phyloP scores from a whole-genome alignment of 257 asterid species.

The Solanum tarapatanum region DNA sequence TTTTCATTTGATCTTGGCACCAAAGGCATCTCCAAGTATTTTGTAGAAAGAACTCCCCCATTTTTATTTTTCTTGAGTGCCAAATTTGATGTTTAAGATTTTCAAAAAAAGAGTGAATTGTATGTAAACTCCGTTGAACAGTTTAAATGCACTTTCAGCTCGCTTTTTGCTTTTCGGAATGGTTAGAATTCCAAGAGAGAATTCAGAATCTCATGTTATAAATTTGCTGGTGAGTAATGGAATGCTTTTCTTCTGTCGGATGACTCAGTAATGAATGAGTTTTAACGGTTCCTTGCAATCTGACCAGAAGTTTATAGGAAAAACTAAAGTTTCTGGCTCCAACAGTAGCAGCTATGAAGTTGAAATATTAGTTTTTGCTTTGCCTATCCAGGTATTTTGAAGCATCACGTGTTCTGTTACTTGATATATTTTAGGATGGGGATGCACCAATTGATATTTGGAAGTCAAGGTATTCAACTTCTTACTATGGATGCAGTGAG shows the following conservation, averaged over 20 bases:
- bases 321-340: neutral
- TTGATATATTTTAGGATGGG: conserved; percentile 39
- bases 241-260: neutral
- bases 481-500: conserved; percentile 81
- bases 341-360: neutral
- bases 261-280: neutral
- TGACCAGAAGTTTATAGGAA: neutral
- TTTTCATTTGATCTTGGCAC: neutral
- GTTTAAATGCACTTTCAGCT: neutral
- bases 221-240: neutral
- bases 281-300: neutral
- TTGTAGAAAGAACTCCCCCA: neutral
- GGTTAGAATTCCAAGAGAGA: neutral
- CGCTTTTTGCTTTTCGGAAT: neutral
- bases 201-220: neutral
- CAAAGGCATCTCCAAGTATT: neutral
- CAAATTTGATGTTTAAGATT: neutral
- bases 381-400: neutral
- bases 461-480: conserved; percentile 68
- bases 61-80: neutral
- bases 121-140: neutral
- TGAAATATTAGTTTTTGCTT: neutral
- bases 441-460: conserved; percentile 71
- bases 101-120: neutral
- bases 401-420: neutral